A percentile compares a stretch with the other conserved stretches of the same genome.
Conservation (phyloP, 495 filamentous ascomycete genomes). For the Hypoxylon intermedium region DNA sequence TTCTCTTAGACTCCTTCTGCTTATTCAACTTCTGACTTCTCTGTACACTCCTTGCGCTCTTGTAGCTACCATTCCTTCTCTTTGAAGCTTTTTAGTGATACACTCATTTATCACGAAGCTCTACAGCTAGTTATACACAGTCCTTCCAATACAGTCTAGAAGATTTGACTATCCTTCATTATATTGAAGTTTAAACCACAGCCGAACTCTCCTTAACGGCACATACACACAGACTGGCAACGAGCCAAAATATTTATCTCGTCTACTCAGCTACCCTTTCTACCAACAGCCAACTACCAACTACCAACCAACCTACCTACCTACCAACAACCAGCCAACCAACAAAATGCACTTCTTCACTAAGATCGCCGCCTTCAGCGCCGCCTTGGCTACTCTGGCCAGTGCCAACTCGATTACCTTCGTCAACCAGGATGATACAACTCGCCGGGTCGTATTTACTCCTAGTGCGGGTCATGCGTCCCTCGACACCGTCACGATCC, state of each 20-base stretch:
- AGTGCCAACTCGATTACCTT: conserved; percentile 56
- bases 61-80: conserved; percentile 40
- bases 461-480: conserved; percentile 34
- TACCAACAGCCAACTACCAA: conserved; percentile 13
- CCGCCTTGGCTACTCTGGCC: conserved; percentile 40
- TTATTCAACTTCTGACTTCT: conserved; percentile 34
- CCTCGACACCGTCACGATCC: conserved; percentile 42
- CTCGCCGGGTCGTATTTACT: conserved; percentile 55
- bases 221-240: conserved; percentile 5
- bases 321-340: conserved; percentile 14
- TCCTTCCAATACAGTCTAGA: conserved; percentile 22
- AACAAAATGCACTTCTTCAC: conserved; percentile 47
- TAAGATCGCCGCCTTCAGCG: conserved; percentile 35
- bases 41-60: conserved; percentile 31
- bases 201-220: conserved; percentile 13
- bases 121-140: conserved; percentile 35
- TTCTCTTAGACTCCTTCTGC: conserved; percentile 2
- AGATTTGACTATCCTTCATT: conserved; percentile 28
- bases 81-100: conserved; percentile 34
- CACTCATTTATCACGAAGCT: conserved; percentile 40
- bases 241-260: conserved; percentile 8
- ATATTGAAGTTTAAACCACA: conserved; percentile 10
- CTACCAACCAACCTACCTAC: conserved; percentile 19
- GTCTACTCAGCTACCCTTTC: conserved; percentile 11
- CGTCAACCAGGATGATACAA: conserved; percentile 54